A percentile compares a stretch with the other conserved stretches of the same genome.
Conservation (phyloP, 2,329 filamentous ascomycete species). For the Colletotrichum sp. region DNA sequence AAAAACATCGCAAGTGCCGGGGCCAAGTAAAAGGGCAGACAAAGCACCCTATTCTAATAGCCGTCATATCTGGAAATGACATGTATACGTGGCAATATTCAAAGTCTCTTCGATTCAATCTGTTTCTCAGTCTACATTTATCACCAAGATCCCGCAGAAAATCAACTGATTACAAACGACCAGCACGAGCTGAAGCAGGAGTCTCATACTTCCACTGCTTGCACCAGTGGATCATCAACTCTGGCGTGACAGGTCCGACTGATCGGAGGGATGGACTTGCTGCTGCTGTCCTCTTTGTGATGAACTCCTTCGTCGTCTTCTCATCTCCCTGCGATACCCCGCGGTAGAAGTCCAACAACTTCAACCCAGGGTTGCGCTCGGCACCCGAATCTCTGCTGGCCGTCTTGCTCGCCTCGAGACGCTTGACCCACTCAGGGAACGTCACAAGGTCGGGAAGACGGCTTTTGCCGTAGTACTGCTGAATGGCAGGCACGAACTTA, state of each 20-base stretch:
- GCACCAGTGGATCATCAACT: slow-evolving; percentile 55
- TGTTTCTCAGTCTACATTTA: not conserved
- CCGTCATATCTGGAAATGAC: not conserved
- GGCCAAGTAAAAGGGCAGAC: fast-evolving
- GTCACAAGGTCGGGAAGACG: slow-evolving; percentile 42
- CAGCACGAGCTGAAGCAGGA: not conserved
- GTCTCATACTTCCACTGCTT: slow-evolving; percentile 43
- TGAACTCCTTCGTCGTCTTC: slow-evolving; percentile 34
- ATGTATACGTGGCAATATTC: not conserved
- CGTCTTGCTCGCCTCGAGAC: slow-evolving; percentile 44
- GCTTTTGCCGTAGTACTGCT: slow-evolving; percentile 40
- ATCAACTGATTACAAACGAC: not conserved
- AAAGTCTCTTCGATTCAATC: not conserved
- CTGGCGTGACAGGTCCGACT: slow-evolving; percentile 42
- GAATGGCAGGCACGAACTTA: slow-evolving; percentile 42
- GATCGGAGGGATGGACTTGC: slow-evolving; percentile 46
- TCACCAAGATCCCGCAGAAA: not conserved
- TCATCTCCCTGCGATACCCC: slow-evolving; percentile 2
- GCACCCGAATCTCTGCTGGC: slow-evolving; percentile 37
- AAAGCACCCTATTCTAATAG: fast-evolving
- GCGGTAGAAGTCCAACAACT: slow-evolving; percentile 56
- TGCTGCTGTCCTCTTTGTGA: slow-evolving; percentile 40
- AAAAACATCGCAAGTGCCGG: not conserved
- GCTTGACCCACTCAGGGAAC: slow-evolving; percentile 49
- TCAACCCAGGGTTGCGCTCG: slow-evolving; percentile 51